Conservation (phyloP, 345 rosid genomes). For the Fremontodendron californicum region DNA sequence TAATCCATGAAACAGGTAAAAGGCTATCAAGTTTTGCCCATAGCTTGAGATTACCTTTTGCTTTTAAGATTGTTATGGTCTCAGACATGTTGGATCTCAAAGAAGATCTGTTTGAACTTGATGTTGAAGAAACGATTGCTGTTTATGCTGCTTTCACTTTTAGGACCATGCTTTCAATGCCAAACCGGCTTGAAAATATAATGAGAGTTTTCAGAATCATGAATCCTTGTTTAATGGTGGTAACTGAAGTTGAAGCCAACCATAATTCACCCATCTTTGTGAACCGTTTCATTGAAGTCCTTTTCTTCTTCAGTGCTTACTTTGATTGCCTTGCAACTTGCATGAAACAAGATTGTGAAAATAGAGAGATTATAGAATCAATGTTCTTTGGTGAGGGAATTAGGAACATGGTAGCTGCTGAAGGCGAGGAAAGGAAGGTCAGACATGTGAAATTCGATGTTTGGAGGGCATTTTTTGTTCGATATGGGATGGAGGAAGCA, state of each 20-base stretch:
- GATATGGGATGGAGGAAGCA: slow-evolving; percentile 39
- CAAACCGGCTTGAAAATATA: slow-evolving; percentile 32
- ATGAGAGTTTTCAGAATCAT: slow-evolving; percentile 33
- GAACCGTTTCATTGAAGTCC: slow-evolving; percentile 40
- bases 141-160: slow-evolving; percentile 21
- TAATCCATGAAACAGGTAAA: slow-evolving; percentile 35
- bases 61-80: slow-evolving; percentile 33
- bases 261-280: slow-evolving; percentile 40
- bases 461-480: slow-evolving; percentile 41
- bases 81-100: slow-evolving; percentile 38
- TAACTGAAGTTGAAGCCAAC: slow-evolving; percentile 40
- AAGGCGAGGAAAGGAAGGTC: slow-evolving; percentile 38
- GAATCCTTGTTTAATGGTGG: slow-evolving; percentile 38
- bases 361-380: slow-evolving; percentile 26
- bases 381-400: slow-evolving; percentile 27
- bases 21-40: slow-evolving; percentile 37
- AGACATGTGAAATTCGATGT: slow-evolving; percentile 40
- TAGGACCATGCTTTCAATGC: slow-evolving; percentile 20
- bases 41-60: slow-evolving; percentile 35
- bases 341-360: slow-evolving; percentile 21
- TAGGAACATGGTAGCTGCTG: slow-evolving; percentile 32
- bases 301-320: slow-evolving; percentile 36
- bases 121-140: slow-evolving; percentile 32
- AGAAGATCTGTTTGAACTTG: slow-evolving; percentile 33
- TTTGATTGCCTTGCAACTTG: slow-evolving; percentile 42